Conservation (phyloP, 106 monocot genomes). For the Gastrodia elata region DNA sequence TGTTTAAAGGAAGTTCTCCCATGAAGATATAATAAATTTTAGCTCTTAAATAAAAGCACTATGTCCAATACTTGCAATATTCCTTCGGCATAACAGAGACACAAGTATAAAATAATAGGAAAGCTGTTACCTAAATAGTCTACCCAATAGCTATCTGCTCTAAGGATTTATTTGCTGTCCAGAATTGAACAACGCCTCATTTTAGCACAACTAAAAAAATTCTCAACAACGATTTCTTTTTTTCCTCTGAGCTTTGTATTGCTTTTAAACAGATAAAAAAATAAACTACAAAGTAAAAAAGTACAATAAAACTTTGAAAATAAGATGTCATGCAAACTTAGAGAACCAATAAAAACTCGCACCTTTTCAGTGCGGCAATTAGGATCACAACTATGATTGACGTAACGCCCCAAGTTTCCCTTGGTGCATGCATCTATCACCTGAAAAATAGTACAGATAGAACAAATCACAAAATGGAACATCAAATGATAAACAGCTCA, state of each 20-base stretch:
- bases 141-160: neutral
- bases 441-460: slow-evolving; percentile 29
- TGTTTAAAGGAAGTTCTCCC: neutral
- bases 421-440: slow-evolving; percentile 94
- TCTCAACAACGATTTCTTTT: neutral
- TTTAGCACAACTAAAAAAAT: neutral
- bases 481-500: neutral
- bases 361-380: slow-evolving; percentile 99
- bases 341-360: neutral
- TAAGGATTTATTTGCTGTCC: neutral
- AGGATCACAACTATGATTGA: slow-evolving; percentile 96
- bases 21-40: neutral
- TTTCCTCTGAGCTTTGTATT: no score
- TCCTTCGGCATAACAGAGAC: neutral
- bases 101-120: neutral
- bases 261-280: neutral
- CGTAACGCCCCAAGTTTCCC: slow-evolving; percentile 89
- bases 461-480: slow-evolving; percentile 2
- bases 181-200: neutral
- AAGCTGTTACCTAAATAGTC: neutral
- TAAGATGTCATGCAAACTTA: neutral
- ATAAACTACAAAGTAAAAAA: neutral
- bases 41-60: neutral
- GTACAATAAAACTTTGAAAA: neutral
- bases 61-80: neutral